Base-by-base conservation (phyloP, 164 flowering plant genomes). In the Tinospora cordifolia region DNA sequence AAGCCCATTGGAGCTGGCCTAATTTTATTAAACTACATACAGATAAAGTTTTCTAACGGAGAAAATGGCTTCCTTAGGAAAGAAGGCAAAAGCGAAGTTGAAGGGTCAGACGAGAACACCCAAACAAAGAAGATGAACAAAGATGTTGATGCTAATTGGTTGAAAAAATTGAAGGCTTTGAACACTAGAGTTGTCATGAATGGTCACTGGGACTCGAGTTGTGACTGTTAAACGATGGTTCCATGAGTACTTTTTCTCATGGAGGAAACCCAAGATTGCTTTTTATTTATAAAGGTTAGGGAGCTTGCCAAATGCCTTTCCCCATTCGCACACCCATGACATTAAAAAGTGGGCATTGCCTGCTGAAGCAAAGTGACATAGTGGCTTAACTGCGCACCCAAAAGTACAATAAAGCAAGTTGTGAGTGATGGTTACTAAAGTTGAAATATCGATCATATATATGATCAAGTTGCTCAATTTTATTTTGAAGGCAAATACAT, bases 381-480 rank as follows among this genome's bases (percentile, higher is more conserved):
- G 14, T 47, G 19, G 60, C 60, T 27, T 60, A 69, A 69, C 72
- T 51, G 36, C 22, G 22, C 65, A 41, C 59, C 73, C 10, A 51
- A 30, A 46, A 26, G 44, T 21, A 60, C 51, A 25, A 60, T 12
- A 41, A 60, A 40, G 58, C 25, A 60, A 11, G 38, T 1, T 11
- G 26, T 26, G 67, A 47, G 73, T 63, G 62, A 49, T 71, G 44
- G 73, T 46, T 63, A 63, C 67, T 63, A 63, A 70, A 70, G 66
- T 11, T 24, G 44, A 25, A 68, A 36, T 54, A 54, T 54, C 59
- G 19, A 19, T 54, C 59, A 54, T 41, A 41, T 41, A 41, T 15
- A 51, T 54, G 8, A 54, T n/a, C 9, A 54, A 21, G 9, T 54
- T 54, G 60, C 21, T 30, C 36, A 54, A 17, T 2, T 21, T 4